Conservation (phyloP, 1,139 yeast genomes). For the Scheffersomyces segobiensis region DNA sequence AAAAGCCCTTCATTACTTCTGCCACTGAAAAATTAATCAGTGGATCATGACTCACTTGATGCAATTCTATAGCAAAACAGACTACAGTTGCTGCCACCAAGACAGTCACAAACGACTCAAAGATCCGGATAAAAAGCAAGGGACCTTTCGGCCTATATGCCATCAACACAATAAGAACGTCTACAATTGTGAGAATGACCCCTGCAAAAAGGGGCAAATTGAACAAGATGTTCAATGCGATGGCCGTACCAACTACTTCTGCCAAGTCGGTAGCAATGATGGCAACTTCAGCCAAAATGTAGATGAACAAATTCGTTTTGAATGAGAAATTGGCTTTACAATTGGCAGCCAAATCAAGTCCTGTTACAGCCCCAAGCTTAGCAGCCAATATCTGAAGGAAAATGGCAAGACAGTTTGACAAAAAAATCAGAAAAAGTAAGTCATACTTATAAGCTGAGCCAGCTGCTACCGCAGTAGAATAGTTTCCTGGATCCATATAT, state of each 20-base stretch:
- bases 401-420: conserved; percentile 86
- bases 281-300: conserved; percentile 69
- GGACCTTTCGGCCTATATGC: conserved; percentile 91
- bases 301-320: conserved; percentile 57
- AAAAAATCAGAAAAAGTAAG: conserved; percentile 72
- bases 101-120: conserved; percentile 77
- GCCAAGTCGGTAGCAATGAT: conserved; percentile 82
- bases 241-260: conserved; percentile 89
- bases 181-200: conserved; percentile 78
- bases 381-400: conserved; percentile 82
- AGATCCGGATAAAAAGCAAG: conserved; percentile 71
- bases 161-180: conserved; percentile 79
- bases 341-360: conserved; percentile 76
- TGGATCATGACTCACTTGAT: conserved; percentile 58
- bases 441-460: conserved; percentile 88
- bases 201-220: conserved; percentile 77
- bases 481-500: conserved; percentile 97
- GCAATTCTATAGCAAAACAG: conserved; percentile 81
- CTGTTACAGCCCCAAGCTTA: conserved; percentile 83
- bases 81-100: conserved; percentile 81
- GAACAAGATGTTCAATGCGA: conserved; percentile 80
- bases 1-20: conserved; percentile 67
- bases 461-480: conserved; percentile 91
- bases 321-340: conserved; percentile 74
- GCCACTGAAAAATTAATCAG: conserved; percentile 50